A percentile compares a stretch with the other conserved stretches of the same genome.
Evolutionary conservation across 1,284 basidiomycete genomes (phyloP).

Genomic region (Trametes pubescens): DNA sequence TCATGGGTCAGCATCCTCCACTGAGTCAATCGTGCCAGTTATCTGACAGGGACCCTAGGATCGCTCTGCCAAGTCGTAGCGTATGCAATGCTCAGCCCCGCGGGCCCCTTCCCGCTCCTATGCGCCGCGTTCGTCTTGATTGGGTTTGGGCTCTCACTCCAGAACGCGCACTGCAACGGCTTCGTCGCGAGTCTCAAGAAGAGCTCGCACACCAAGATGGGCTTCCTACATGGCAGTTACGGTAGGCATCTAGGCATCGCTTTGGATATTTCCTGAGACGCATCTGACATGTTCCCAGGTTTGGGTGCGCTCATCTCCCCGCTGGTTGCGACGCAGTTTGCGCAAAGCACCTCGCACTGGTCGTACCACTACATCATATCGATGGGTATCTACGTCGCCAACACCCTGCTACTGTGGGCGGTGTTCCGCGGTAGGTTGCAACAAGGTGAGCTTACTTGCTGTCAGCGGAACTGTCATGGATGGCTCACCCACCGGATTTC

Average conservation of each 20-base stretch:
- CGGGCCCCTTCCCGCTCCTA: slow-evolving; percentile 73
- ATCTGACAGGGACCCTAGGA: slow-evolving; percentile 38
- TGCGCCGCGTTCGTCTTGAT: slow-evolving; percentile 65
- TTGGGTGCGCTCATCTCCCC: slow-evolving; percentile 66
- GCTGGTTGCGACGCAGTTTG: slow-evolving; percentile 68
- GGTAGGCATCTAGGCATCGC: slow-evolving; percentile 44
- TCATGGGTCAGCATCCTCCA: slow-evolving; percentile 41
- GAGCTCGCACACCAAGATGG: slow-evolving; percentile 57
- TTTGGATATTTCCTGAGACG: not conserved
- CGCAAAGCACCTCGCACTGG: slow-evolving; percentile 53
- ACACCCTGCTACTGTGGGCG: slow-evolving; percentile 49
- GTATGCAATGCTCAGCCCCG: slow-evolving; percentile 56
- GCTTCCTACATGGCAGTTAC: slow-evolving; percentile 62
- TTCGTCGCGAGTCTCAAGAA: slow-evolving; percentile 56
- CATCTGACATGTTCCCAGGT: slow-evolving; percentile 45
- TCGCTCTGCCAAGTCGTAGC: slow-evolving; percentile 55
- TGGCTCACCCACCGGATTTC: not conserved
- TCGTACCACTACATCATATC: slow-evolving; percentile 74
- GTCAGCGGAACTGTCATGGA: too few species aligned
- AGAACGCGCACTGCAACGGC: slow-evolving; percentile 67
- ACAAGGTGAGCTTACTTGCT: slow-evolving; percentile 49
- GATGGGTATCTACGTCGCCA: slow-evolving; percentile 59
- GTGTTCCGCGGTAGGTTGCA: slow-evolving; percentile 63
- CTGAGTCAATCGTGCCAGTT: too few species aligned
- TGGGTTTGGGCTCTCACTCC: slow-evolving; percentile 59